phyloP scores from a whole-genome alignment of 306 rosid species.

The Trifolium repens region DNA sequence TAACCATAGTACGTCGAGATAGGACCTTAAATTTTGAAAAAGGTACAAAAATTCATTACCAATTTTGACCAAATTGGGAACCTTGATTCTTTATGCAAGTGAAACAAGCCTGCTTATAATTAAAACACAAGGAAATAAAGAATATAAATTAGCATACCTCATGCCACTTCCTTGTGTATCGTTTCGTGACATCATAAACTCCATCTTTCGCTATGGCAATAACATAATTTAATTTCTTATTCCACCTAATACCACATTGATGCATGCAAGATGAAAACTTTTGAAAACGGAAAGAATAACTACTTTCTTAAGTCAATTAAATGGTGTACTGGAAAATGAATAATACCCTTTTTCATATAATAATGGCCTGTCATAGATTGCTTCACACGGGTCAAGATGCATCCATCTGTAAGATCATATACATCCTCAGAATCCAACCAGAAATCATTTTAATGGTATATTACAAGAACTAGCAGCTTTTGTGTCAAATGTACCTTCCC shows the following conservation, averaged over 20 bases:
- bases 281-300: slow-evolving; percentile 21
- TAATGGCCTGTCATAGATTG: slow-evolving; percentile 79
- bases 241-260: slow-evolving; percentile 67
- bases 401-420: slow-evolving; percentile 75
- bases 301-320: slow-evolving; percentile 35
- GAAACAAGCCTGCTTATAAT: slow-evolving; percentile 10
- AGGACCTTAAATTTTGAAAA: slow-evolving; percentile 62
- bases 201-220: slow-evolving; percentile 85
- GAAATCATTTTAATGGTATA: slow-evolving; percentile 27
- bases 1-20: slow-evolving; percentile 62
- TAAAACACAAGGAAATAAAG: not conserved
- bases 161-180: slow-evolving; percentile 90
- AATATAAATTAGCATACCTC: slow-evolving; percentile 60
- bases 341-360: slow-evolving; percentile 92
- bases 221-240: slow-evolving; percentile 73
- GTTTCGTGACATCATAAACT: slow-evolving; percentile 84
- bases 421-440: slow-evolving; percentile 39
- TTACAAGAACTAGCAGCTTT: slow-evolving; percentile 22
- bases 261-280: slow-evolving; percentile 30
- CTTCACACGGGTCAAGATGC: slow-evolving; percentile 98
- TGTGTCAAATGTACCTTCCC: slow-evolving; percentile 66
- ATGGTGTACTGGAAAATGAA: slow-evolving; percentile 29
- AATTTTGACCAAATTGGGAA: slow-evolving; percentile 30
- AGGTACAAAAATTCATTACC: slow-evolving; percentile 11
- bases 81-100: not conserved